Percentiles rank a stretch among this genome's conserved stretches.
Evolutionary conservation across 2,329 filamentous ascomycete genomes (phyloP).

Genomic region (Neofusicoccum sp.): DNA sequence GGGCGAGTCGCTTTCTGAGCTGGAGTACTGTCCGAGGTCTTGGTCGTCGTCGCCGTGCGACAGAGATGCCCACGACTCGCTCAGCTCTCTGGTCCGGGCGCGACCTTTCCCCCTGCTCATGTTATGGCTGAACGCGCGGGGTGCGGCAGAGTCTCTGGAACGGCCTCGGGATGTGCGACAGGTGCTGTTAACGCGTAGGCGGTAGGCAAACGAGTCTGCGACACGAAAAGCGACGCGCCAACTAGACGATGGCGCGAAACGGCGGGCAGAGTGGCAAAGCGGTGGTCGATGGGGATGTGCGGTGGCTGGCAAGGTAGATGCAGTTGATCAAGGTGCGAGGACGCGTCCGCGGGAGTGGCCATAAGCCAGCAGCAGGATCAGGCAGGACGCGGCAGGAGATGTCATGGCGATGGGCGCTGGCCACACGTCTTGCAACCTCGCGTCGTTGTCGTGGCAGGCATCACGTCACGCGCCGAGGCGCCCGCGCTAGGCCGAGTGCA

Average conservation of each 20-base stretch:
- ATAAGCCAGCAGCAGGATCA: not conserved
- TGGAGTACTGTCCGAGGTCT: constrained; percentile 26
- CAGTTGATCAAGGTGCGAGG: not conserved
- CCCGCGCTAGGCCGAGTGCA: not conserved
- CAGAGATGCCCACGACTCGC: constrained; percentile 39
- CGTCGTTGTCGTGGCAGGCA: not conserved
- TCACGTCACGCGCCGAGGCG: constrained; percentile 11
- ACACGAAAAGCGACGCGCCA: not conserved
- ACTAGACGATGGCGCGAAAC: not conserved
- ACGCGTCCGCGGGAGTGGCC: not conserved
- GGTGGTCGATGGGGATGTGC: not conserved
- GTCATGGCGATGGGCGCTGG: constrained; percentile 2
- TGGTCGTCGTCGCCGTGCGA: constrained; percentile 28
- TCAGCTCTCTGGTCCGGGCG: constrained; percentile 25
- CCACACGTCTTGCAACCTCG: not conserved
- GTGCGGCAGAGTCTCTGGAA: not conserved
- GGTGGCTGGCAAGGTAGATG: not conserved
- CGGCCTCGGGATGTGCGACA: not conserved
- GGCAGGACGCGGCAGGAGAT: not conserved
- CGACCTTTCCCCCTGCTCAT: constrained; percentile 21
- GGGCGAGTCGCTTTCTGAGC: not conserved
- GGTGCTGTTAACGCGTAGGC: not conserved
- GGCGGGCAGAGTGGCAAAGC: constrained; percentile 9
- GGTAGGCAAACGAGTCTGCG: constrained; percentile 3
- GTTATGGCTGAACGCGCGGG: not conserved